These are phyloP conservation scores for Alternaria novae-zelandiae DNA, from an alignment of 2,329 filamentous ascomycete species.

Conservation along the genomic window DNA sequence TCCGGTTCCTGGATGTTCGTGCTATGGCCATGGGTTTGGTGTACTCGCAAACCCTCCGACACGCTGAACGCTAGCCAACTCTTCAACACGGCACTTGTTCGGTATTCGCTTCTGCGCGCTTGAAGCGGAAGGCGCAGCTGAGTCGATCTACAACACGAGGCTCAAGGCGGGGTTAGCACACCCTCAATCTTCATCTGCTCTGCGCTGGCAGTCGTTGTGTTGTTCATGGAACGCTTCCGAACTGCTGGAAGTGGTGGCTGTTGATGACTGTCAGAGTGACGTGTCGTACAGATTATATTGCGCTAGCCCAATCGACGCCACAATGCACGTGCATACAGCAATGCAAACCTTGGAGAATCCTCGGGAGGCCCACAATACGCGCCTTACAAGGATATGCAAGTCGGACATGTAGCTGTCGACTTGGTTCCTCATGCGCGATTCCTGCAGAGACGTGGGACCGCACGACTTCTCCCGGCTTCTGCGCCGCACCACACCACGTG, in stretches of 20 bases:
- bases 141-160: conserved; percentile 15
- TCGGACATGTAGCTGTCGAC: conserved; percentile 6
- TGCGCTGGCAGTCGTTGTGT: conserved; percentile 38
- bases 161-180: conserved; percentile 25
- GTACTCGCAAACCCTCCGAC: conserved; percentile 13
- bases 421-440: conserved; percentile 3
- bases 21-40: conserved; percentile 38
- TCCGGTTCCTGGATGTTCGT: conserved; percentile 30
- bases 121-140: conserved; percentile 13
- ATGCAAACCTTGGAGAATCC: conserved; percentile 9
- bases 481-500: conserved; percentile 6
- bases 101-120: conserved; percentile 19
- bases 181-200: conserved; percentile 26
- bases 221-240: conserved; percentile 29
- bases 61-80: conserved; percentile 11
- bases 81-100: conserved; percentile 21
- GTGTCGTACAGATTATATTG: conserved; percentile 25
- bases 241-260: conserved; percentile 25
- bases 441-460: conserved; percentile 1
- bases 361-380: conserved; percentile 8
- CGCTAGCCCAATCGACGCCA: conserved; percentile 20
- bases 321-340: conserved; percentile 14
- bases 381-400: conserved; percentile 6
- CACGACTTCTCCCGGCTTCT: conserved; percentile 5
- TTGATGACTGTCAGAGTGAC: conserved; percentile 27